Percentiles rank a stretch among this genome's conserved stretches.
These are phyloP conservation scores for Fusarium dlaminii DNA, from an alignment of 2,329 filamentous ascomycete genomes.

Conservation along the genomic window DNA sequence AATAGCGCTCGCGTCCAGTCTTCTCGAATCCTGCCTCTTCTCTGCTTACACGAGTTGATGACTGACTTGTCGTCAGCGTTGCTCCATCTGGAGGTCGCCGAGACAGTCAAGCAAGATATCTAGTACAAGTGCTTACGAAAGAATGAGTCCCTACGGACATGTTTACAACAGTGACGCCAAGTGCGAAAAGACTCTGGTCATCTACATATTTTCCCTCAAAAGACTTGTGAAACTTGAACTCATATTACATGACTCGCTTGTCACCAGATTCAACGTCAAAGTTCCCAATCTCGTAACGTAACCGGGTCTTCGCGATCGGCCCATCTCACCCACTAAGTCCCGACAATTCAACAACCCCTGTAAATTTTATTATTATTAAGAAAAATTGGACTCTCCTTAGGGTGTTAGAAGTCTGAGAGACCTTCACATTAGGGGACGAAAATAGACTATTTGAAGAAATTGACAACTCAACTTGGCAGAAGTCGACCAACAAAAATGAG, in stretches of 20 bases:
- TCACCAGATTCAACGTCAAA: slow-evolving; percentile 29
- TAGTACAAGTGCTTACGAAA: slow-evolving; percentile 21
- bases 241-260: slow-evolving; percentile 30
- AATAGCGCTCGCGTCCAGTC: slow-evolving; percentile 2
- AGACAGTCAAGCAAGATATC: background rate
- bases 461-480: background rate
- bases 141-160: background rate
- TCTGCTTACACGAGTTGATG: slow-evolving; percentile 6
- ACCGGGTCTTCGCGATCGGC: slow-evolving; percentile 31
- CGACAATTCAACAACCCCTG: slow-evolving; percentile 21
- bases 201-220: background rate
- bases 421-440: background rate
- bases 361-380: slow-evolving; percentile 14
- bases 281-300: slow-evolving; percentile 22
- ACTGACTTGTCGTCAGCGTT: slow-evolving; percentile 14
- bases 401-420: background rate
- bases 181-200: background rate
- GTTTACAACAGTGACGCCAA: background rate
- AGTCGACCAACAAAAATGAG: background rate
- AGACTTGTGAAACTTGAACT: slow-evolving; percentile 1
- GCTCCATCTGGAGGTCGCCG: slow-evolving; percentile 14
- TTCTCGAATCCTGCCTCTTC: background rate
- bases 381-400: background rate
- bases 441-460: background rate
- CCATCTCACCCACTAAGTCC: slow-evolving; percentile 26